Evolutionary conservation across 1,284 basidiomycete species (phyloP).

Genomic region (Ganoderma resinaceum): DNA sequence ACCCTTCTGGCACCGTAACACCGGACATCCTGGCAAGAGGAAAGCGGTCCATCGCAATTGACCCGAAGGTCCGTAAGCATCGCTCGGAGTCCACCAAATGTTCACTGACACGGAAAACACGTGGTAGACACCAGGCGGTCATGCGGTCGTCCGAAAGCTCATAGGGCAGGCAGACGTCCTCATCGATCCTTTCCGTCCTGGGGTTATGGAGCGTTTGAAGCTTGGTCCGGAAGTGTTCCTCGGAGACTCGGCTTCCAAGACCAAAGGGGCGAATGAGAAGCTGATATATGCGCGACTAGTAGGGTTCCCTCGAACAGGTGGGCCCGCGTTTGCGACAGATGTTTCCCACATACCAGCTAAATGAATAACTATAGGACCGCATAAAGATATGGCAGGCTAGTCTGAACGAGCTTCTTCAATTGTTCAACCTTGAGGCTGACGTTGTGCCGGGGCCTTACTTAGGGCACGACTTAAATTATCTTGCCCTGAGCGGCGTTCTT

Average conservation of each 20-base stretch:
- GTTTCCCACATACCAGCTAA: not conserved
- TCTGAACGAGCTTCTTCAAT: conserved; percentile 1
- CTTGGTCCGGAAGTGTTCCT: conserved; percentile 81
- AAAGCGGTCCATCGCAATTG: conserved; percentile 77
- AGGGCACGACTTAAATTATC: conserved; percentile 89
- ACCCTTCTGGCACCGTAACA: conserved; percentile 28
- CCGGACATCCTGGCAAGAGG: conserved; percentile 69
- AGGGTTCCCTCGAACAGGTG: conserved; percentile 72
- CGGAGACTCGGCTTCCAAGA: conserved; percentile 43
- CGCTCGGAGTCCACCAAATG: not conserved
- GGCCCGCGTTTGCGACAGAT: conserved; percentile 5
- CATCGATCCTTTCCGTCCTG: conserved; percentile 86
- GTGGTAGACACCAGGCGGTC: conserved; percentile 58
- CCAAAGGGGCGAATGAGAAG: conserved; percentile 60
- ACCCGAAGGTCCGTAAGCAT: conserved; percentile 52
- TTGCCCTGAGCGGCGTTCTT: conserved; percentile 82
- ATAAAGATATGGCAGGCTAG: conserved; percentile 75
- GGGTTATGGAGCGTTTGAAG: conserved; percentile 81
- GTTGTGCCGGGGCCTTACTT: not conserved
- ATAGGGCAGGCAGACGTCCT: conserved; percentile 77
- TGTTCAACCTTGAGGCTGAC: conserved; percentile 14
- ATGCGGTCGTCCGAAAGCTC: conserved; percentile 62
- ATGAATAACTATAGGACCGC: conserved; percentile 50
- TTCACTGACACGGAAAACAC: not conserved
- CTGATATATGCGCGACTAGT: conserved; percentile 72